Evolutionary conservation across 345 rosid genomes (phyloP), one percentile per base, ranked within the genome.

Genomic region (Lepidium sativum): DNA sequence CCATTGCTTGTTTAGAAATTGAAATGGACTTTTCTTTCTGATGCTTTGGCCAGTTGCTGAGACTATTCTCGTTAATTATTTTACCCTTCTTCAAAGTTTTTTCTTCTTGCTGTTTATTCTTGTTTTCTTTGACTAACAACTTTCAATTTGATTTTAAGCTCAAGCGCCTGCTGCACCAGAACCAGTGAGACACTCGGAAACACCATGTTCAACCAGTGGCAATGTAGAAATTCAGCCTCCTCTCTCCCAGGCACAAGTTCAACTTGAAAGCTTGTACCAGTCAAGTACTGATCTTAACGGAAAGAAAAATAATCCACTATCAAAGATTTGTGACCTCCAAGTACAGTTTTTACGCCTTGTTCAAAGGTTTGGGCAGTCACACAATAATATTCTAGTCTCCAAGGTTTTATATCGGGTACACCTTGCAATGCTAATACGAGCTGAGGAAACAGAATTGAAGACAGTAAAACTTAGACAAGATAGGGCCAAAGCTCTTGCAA

Each of bases 361-460:
- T 55, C 77, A 52, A 33, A 79, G 89, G 52, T 76, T 84, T 52
- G 84, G 96, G 68, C 84, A 72, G 20, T 77, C 86, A 6, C 80
- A 75, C 13, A 84, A 84, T 55, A 86, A 79, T 77, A 76, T 82
- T 47, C 65, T 90, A 63, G 96, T 82, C 67, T 87, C 84, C 14
- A 90, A 90, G 78, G 97, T 88, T 68, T 75, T 90, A 34, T 88
- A 90, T 59, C 82, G 99, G 62, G 52, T 88, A 29, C 84, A 88
- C 66, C 79, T 94, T 4, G 96, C 95, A 1, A 79, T 83, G 74
- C 77, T 86, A 70, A 80, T 88, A 58, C 92, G 91, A 67, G 89
- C 85, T 29, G 86, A 86, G 71, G 86, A 81, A 74, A 74, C 90
- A 13, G 86, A 90, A 76, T 50, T 85, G 38, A 85, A 81, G 75